phyloP scores from a whole-genome alignment of 495 filamentous ascomycete species.

The Aspergillus cavernicola region DNA sequence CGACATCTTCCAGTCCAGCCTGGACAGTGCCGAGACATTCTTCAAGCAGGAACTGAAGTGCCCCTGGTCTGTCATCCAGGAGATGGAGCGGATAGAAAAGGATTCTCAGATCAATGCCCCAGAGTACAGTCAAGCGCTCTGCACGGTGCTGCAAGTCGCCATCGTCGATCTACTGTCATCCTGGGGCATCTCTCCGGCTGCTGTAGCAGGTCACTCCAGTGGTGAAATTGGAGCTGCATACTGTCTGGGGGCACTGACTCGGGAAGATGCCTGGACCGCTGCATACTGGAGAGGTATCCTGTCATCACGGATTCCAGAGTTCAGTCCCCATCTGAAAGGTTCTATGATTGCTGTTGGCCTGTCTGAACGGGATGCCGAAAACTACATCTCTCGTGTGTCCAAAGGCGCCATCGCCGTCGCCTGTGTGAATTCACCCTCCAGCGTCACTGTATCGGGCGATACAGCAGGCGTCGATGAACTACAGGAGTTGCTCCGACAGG shows the following conservation, averaged over 20 bases:
- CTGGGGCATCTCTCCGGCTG: slow-evolving; percentile 29
- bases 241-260: slow-evolving; percentile 11
- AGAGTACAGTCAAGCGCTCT: slow-evolving; percentile 30
- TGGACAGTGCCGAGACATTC: slow-evolving; percentile 17
- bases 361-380: neutral
- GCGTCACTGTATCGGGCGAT: slow-evolving; percentile 40
- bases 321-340: slow-evolving; percentile 20
- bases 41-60: neutral
- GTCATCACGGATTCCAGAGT: too few species aligned
- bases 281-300: slow-evolving; percentile 15
- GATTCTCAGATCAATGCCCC: neutral
- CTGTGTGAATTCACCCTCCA: slow-evolving; percentile 37
- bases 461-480: slow-evolving; percentile 30
- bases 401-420: slow-evolving; percentile 25
- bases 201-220: slow-evolving; percentile 37
- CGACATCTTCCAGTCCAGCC: slow-evolving; percentile 22
- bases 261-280: neutral
- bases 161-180: slow-evolving; percentile 33
- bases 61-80: slow-evolving; percentile 3
- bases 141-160: slow-evolving; percentile 41
- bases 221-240: slow-evolving; percentile 42
- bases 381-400: neutral
- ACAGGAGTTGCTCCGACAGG: neutral
- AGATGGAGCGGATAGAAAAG: neutral
- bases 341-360: slow-evolving; percentile 21